Percentiles rank a stretch among this genome's conserved stretches.
Evolutionary conservation across 257 asterid species (phyloP).

Genomic region (Nicotiana paniculata): DNA sequence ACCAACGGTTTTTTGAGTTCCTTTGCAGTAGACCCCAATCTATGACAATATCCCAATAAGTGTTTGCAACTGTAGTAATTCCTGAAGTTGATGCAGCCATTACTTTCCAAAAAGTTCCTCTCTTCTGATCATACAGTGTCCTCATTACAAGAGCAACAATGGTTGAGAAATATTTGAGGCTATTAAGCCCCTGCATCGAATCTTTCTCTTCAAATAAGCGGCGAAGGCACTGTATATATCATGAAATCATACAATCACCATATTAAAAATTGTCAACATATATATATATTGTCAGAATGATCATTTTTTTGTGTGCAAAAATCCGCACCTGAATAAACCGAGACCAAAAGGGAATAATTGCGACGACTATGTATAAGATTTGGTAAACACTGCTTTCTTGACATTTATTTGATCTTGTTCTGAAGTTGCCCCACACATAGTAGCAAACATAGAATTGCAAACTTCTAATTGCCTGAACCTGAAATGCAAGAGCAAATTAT

Average conservation of each 20-base stretch:
- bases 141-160: slow-evolving; percentile 65
- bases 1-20: slow-evolving; percentile 58
- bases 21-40: slow-evolving; percentile 74
- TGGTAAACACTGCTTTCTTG: slow-evolving; percentile 11
- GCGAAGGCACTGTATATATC: slow-evolving; percentile 48
- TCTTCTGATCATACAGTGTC: slow-evolving; percentile 29
- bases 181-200: slow-evolving; percentile 38
- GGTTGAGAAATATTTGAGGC: slow-evolving; percentile 59
- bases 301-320: background rate
- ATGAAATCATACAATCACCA: background rate
- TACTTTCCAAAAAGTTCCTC: slow-evolving; percentile 31
- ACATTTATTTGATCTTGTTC: slow-evolving; percentile 36
- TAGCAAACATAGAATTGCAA: slow-evolving; percentile 60
- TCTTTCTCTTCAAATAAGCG: slow-evolving; percentile 56
- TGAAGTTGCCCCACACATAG: slow-evolving; percentile 66
- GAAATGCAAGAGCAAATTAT: slow-evolving; percentile 15
- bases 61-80: slow-evolving; percentile 48
- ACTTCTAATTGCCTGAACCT: slow-evolving; percentile 76
- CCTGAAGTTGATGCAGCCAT: slow-evolving; percentile 59
- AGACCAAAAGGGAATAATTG: slow-evolving; percentile 61
- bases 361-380: slow-evolving; percentile 37
- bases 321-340: slow-evolving; percentile 56
- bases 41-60: slow-evolving; percentile 76
- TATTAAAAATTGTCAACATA: background rate
- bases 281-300: background rate